Percentiles rank a stretch among this genome's conserved stretches.
Conservation (phyloP, 495 filamentous ascomycete species). For the Letharia lupina region DNA sequence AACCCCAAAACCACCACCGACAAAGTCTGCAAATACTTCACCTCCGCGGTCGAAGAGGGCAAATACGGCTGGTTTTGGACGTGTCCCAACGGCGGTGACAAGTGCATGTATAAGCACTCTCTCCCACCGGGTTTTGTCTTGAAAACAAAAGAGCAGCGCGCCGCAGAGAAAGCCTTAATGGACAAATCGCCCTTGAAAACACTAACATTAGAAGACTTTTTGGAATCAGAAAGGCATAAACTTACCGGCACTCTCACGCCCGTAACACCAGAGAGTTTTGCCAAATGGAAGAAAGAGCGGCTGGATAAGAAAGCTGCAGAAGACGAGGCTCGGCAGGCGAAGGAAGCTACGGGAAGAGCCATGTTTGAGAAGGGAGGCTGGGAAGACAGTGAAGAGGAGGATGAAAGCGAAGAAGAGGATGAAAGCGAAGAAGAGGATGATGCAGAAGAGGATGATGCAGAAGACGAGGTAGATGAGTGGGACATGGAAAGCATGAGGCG, state of each 20-base stretch:
- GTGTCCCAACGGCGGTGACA: slow-evolving; percentile 93
- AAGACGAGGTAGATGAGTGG: slow-evolving; percentile 54
- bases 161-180: slow-evolving; percentile 92
- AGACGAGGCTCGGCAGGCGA: slow-evolving; percentile 74
- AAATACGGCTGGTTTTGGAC: slow-evolving; percentile 99
- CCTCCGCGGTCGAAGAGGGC: slow-evolving; percentile 92
- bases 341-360: slow-evolving; percentile 89
- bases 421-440: slow-evolving; percentile 51
- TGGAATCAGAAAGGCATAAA: slow-evolving; percentile 91
- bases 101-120: slow-evolving; percentile 97
- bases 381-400: slow-evolving; percentile 59
- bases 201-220: slow-evolving; percentile 91
- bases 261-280: slow-evolving; percentile 84
- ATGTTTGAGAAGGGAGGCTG: slow-evolving; percentile 96
- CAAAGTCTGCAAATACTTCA: slow-evolving; percentile 98
- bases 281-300: slow-evolving; percentile 90
- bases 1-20: slow-evolving; percentile 95
- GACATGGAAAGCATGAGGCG: slow-evolving; percentile 67
- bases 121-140: slow-evolving; percentile 92
- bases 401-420: slow-evolving; percentile 53
- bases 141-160: slow-evolving; percentile 95
- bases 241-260: slow-evolving; percentile 84
- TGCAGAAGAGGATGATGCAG: slow-evolving; percentile 39
- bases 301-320: slow-evolving; percentile 94
- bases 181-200: slow-evolving; percentile 94